Percentiles rank a stretch among this genome's conserved stretches.
Conservation (phyloP, 768 basidiomycete genomes). For the Lentinula aciculospora region DNA sequence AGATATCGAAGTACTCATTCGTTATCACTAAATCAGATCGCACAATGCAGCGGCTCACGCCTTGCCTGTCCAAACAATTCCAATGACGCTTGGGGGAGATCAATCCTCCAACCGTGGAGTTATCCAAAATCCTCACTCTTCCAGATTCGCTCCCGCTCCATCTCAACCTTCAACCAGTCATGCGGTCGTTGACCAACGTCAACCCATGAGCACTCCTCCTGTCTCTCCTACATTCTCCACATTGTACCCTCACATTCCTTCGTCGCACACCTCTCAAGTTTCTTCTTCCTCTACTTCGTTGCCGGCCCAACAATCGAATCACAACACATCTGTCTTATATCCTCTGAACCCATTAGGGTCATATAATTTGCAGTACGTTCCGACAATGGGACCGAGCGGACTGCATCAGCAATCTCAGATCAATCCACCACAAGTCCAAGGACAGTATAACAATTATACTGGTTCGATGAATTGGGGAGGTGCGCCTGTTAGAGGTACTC, state of each 20-base stretch:
- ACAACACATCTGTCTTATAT: neutral
- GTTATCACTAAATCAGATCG: too few species aligned
- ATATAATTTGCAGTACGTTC: too few species aligned
- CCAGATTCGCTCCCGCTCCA: too few species aligned
- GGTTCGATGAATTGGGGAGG: neutral
- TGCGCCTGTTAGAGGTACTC: neutral
- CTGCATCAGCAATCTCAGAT: too few species aligned
- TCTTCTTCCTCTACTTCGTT: too few species aligned
- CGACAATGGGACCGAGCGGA: too few species aligned
- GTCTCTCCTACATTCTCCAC: neutral
- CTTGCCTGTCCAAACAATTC: neutral
- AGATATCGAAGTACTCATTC: too few species aligned
- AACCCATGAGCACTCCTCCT: neutral
- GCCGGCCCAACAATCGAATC: neutral
- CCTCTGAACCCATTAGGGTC: too few species aligned
- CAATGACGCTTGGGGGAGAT: neutral
- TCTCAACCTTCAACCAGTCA: neutral
- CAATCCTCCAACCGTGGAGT: too few species aligned
- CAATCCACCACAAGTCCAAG: neutral
- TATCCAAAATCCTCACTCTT: too few species aligned
- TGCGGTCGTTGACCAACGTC: too few species aligned
- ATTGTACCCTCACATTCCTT: neutral
- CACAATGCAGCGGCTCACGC: neutral
- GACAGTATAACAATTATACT: neutral
- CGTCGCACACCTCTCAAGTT: neutral